Evolutionary conservation across 176 grass and related monocot genomes (phyloP).

Genomic region (Saccharum officinarum): DNA sequence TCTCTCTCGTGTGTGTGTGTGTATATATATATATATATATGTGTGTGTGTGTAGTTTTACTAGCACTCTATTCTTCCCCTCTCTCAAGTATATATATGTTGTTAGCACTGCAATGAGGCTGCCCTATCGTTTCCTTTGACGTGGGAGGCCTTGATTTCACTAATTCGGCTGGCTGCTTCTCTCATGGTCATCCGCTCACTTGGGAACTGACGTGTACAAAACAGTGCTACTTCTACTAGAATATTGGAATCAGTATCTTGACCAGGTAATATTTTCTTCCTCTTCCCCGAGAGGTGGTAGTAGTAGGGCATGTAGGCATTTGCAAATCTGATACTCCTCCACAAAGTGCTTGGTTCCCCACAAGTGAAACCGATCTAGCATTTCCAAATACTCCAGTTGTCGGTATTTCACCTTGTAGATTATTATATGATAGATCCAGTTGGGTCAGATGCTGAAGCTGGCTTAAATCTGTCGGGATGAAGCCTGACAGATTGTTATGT

Average conservation of each 20-base stretch:
- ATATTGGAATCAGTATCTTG: constrained; percentile 8
- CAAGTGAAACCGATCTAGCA: neutral
- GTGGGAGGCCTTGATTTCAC: too few species aligned
- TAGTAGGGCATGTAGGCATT: constrained; percentile 6
- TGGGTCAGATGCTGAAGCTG: neutral
- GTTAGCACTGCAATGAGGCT: too few species aligned
- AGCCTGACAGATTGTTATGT: constrained; percentile 24
- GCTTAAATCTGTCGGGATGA: constrained; percentile 27
- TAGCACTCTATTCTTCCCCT: too few species aligned
- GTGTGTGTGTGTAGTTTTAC: too few species aligned
- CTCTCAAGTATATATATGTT: too few species aligned
- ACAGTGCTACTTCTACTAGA: too few species aligned
- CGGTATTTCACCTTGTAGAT: neutral
- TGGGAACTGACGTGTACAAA: too few species aligned
- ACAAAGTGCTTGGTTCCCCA: neutral
- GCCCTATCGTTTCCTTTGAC: too few species aligned
- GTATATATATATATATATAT: too few species aligned
- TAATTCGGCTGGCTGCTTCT: too few species aligned
- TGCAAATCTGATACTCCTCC: constrained; percentile 25
- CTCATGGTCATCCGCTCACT: too few species aligned
- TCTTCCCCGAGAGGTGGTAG: neutral
- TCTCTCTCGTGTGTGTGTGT: too few species aligned
- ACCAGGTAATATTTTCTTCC: neutral
- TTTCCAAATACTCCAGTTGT: neutral
- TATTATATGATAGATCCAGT: constrained; percentile 35